phyloP scores from a whole-genome alignment of 768 basidiomycete genomes.

The Pulveroboletus sp. region DNA sequence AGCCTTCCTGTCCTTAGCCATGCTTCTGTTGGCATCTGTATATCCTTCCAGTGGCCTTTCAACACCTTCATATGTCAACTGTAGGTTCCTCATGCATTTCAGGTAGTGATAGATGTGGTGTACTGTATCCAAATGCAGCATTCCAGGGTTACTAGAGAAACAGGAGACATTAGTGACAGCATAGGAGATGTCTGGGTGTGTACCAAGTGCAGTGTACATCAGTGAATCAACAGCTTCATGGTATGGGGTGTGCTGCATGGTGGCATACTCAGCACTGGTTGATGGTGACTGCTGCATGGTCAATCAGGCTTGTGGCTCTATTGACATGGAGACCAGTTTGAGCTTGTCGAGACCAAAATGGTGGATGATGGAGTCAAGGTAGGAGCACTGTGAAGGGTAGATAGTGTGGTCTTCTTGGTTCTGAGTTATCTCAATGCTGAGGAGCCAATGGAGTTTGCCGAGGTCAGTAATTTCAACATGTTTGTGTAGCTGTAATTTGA shows the following conservation, averaged over 20 bases:
- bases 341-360: slow-evolving; percentile 26
- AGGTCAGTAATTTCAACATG: no score
- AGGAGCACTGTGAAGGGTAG: slow-evolving; percentile 11
- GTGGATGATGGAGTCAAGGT: slow-evolving; percentile 30
- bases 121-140: no score
- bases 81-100: no score
- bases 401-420: background rate
- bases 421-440: background rate
- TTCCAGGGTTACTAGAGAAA: no score
- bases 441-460: slow-evolving; percentile 4
- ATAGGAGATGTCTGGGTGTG: background rate
- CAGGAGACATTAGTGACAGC: background rate
- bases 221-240: slow-evolving; percentile 4
- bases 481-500: background rate
- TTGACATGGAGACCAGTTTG: slow-evolving; percentile 27
- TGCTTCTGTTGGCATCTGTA: no score
- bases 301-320: slow-evolving; percentile 30
- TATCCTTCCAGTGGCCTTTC: no score
- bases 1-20: no score
- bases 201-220: background rate
- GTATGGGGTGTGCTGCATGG: slow-evolving; percentile 28
- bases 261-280: slow-evolving; percentile 15
- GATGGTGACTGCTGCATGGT: slow-evolving; percentile 17
- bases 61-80: no score
- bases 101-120: no score